Evolutionary conservation across 192 early-diverging fungal genomes (phyloP), one percentile per base, ranked within the genome.

Genomic region (Spizellomyces punctatus): DNA sequence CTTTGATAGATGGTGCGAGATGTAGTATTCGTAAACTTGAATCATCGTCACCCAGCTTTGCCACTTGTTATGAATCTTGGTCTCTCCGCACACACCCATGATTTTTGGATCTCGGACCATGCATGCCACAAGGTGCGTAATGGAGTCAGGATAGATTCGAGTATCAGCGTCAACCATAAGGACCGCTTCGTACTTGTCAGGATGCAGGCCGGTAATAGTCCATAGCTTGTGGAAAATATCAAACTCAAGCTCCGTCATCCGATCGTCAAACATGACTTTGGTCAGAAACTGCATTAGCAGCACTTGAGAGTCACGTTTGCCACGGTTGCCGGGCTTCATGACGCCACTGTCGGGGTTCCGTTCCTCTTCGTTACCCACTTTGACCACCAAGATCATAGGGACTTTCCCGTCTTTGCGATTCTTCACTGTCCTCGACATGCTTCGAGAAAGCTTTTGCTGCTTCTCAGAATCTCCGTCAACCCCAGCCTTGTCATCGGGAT

Each of bases 221-320:
- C 92, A 91, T 46, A 95, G 81, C 70, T 91, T 94, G 76, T 90
- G 88, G 83, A 95, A 96, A 55, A 96, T 76, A 65, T 96, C 93
- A 76, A 92, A 96, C 67, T 96, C 94, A 21, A 96, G 83, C 60
- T 91, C 86, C 1, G 89, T 90, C 91, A 96, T 94, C 57, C 94
- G 90, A 64, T 96, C 95, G 75, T 96, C 91, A 81, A 91, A 88
- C 71, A 88, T 90, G 22, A 87, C 83, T 45, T 93, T 92, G 82
- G 93, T 89, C 76, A 98, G 74, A 78, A 98, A 98, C 65, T 91
- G 91, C 95, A 98, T 97, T 45, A 98, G 81, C 63, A 98, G 85
- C 59, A 99, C 89, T 79, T 99, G 96, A 9, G 95, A 95, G 77
- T 99, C 96, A 43, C 96, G 91, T 84, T 98, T 98, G 56, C 96